A percentile compares a stretch with the other conserved stretches of the same genome.
phyloP scores from a whole-genome alignment of 1,139 yeast genomes.

The Kodamaea alishanica region DNA sequence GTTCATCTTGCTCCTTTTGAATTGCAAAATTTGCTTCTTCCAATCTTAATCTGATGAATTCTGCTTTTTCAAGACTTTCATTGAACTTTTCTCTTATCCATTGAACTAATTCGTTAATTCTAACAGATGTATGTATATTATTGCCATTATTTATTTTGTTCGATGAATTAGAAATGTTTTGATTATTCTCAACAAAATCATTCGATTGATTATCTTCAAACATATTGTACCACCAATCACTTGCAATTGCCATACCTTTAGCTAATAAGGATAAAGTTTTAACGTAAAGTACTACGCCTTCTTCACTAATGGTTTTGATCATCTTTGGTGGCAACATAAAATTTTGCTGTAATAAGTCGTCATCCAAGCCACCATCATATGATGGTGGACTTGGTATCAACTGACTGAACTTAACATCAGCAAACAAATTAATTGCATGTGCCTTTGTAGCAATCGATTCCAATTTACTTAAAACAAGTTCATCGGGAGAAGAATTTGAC shows the following conservation, averaged over 20 bases:
- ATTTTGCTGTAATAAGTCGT: conserved; percentile 36
- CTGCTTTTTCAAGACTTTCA: conserved; percentile 86
- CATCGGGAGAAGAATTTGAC: conserved; percentile 27
- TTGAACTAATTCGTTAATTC: conserved; percentile 79
- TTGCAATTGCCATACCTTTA: conserved; percentile 78
- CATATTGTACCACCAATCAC: conserved; percentile 78
- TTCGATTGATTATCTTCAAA: conserved; percentile 31
- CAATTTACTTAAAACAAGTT: conserved; percentile 43
- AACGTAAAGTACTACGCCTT: conserved; percentile 80
- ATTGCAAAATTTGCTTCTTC: conserved; percentile 46
- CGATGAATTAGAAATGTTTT: background rate
- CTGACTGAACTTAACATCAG: conserved; percentile 87
- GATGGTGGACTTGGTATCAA: conserved; percentile 76
- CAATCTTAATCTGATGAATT: conserved; percentile 56
- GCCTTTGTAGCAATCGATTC: conserved; percentile 86
- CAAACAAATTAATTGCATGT: conserved; percentile 82
- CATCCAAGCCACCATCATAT: conserved; percentile 37
- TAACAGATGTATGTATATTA: conserved; percentile 26
- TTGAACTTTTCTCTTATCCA: conserved; percentile 90
- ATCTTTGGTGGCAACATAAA: conserved; percentile 58
- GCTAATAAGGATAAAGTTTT: conserved; percentile 80
- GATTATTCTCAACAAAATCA: background rate
- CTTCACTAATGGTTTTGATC: conserved; percentile 65
- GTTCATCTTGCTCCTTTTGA: conserved; percentile 9
- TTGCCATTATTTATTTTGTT: background rate